These are phyloP conservation scores for Diospyros kaki DNA, from an alignment of 148 eudicot genomes.

Conservation along the genomic window DNA sequence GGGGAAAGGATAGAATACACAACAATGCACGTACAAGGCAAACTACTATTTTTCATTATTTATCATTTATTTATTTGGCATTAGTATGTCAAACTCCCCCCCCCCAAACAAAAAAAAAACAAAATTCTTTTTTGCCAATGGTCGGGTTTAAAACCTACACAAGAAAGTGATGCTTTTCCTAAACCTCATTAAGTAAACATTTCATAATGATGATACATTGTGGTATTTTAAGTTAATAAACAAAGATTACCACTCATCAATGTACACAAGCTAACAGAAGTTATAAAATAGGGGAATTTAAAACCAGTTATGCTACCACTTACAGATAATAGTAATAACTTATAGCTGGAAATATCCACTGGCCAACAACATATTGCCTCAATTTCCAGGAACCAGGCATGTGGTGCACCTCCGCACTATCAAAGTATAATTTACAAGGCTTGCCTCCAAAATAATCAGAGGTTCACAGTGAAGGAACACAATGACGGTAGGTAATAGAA, in stretches of 20 bases:
- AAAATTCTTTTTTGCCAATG: too few relatives aligned
- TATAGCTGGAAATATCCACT: not conserved
- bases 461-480: not conserved
- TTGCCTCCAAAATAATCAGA: not conserved
- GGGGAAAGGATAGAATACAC: too few relatives aligned
- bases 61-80: too few relatives aligned
- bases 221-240: too few relatives aligned
- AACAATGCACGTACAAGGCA: too few relatives aligned
- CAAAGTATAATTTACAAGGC: not conserved
- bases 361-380: not conserved
- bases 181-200: not conserved
- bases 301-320: too few relatives aligned
- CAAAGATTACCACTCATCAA: too few relatives aligned
- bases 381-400: not conserved
- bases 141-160: not conserved
- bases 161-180: not conserved
- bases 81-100: not conserved
- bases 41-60: too few relatives aligned
- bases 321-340: too few relatives aligned
- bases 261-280: too few relatives aligned
- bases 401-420: not conserved
- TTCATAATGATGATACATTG: too few relatives aligned
- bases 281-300: too few relatives aligned
- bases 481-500: not conserved
- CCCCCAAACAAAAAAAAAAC: not conserved